Percentiles rank a stretch among this genome's conserved stretches.
Evolutionary conservation across 345 rosid genomes (phyloP).

Genomic region (Rhizophora apiculata): DNA sequence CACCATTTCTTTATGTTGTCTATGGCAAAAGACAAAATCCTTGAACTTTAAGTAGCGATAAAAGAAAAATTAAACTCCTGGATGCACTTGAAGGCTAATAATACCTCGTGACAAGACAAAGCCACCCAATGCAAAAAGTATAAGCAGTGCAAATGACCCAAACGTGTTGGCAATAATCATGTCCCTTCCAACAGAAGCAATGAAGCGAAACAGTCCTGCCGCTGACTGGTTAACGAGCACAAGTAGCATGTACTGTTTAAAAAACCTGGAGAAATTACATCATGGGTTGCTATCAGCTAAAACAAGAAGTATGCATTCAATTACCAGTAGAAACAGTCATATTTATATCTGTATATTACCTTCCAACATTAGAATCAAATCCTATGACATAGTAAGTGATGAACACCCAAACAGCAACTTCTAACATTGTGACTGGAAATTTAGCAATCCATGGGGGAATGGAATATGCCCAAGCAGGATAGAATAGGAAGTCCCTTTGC

Average conservation of each 20-base stretch:
- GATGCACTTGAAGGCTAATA: neutral
- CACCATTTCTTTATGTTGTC: constrained; percentile 19
- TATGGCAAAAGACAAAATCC: neutral
- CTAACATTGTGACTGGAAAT: constrained; percentile 60
- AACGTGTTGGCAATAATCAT: constrained; percentile 58
- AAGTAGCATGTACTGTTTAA: constrained; percentile 64
- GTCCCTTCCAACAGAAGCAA: constrained; percentile 56
- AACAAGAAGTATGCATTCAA: neutral
- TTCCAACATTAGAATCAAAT: constrained; percentile 66
- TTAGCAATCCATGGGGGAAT: constrained; percentile 77
- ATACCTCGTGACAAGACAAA: constrained; percentile 56
- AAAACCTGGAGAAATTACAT: constrained; percentile 33
- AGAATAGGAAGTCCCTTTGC: constrained; percentile 68
- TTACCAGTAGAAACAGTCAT: neutral
- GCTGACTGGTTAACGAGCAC: constrained; percentile 53
- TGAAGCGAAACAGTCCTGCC: constrained; percentile 54
- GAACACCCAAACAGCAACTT: constrained; percentile 59
- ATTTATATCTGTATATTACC: constrained; percentile 33
- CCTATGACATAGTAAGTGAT: constrained; percentile 68
- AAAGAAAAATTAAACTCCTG: neutral
- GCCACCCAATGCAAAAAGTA: constrained; percentile 58
- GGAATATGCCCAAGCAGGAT: constrained; percentile 76
- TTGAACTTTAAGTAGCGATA: neutral
- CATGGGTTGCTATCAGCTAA: neutral
- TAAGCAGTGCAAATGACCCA: constrained; percentile 54